Base-by-base conservation (phyloP, 2,329 filamentous ascomycete genomes). In the Aureobasidium sp. region DNA sequence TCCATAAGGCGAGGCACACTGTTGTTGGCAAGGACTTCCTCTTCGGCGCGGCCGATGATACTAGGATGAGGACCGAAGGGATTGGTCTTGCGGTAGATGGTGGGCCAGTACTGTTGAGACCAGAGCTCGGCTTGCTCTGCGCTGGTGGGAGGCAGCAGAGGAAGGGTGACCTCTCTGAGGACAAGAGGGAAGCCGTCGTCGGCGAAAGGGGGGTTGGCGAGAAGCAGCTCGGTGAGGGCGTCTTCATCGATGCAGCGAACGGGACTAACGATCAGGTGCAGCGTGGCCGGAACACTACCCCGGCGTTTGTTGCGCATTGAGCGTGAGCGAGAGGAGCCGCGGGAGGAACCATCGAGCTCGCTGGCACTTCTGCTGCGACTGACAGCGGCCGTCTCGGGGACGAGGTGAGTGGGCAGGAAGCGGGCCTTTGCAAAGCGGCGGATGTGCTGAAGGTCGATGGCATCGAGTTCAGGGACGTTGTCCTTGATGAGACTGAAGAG, bases 21-120 rank as follows among this genome's bases (percentile, higher is more conserved):
- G 40, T 77, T 70, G 54, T 64, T 63, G 35, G 57, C 59, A 12
- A 77, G 76, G 49, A 94, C 80, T 56, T 88, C 83, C 11, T 83
- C 79, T 34, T 85, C 84, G 24, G 84, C 82, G 55, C 85, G 81
- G 37, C 79, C 74, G 53, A 91, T 81, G 64, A 86, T 79, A 63
- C 83, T 81, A 57, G 88, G 88, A 64, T 94, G 88, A 16, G 88
- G 88, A 3, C 88, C 88, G 55, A 90, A 86, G 2, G 88, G 88
- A 64, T 93, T 93, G 60, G 86, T 90, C 72, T 90, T 90, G 58
- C 88, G 85, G 71, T 93, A 94, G 44, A 90, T 81, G 1, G 84
- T 86, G 11, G 88, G 88, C 88, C 88, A 94, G 67, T 88, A 91
- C 60, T 84, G 77, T 29, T 79, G 74, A 22, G 82, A 85, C 87